Percentiles rank a stretch among this genome's conserved stretches.
phyloP scores from a whole-genome alignment of 495 filamentous ascomycete species.

The Thermochaetoides thermophila region DNA sequence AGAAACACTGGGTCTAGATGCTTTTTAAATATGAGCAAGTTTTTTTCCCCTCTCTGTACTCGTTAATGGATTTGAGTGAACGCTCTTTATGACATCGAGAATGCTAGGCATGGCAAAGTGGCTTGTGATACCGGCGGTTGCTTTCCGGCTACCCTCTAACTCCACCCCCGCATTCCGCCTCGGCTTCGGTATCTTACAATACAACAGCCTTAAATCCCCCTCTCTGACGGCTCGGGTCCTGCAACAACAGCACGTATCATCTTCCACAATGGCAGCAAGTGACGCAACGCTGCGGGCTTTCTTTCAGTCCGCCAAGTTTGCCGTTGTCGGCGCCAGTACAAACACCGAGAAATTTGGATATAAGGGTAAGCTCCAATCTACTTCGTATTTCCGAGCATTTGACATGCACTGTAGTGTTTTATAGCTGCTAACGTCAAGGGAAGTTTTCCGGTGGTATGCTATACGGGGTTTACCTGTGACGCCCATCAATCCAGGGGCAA shows the following conservation, averaged over 20 bases:
- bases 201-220: background rate
- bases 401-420: no score
- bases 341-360: constrained; percentile 82
- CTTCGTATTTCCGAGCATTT: no score
- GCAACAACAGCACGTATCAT: constrained; percentile 4
- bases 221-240: background rate
- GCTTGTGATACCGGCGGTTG: no score
- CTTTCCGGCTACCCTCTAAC: no score
- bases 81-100: no score
- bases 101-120: no score
- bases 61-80: no score
- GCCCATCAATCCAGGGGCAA: constrained; percentile 63
- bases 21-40: no score
- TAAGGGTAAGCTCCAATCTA: constrained; percentile 59
- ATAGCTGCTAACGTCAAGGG: constrained; percentile 10
- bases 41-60: no score
- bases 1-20: no score
- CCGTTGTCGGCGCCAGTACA: constrained; percentile 80
- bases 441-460: constrained; percentile 85
- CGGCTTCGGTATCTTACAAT: no score
- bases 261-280: constrained; percentile 26
- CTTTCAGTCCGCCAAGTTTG: constrained; percentile 70
- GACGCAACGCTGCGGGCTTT: constrained; percentile 57
- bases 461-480: constrained; percentile 58
- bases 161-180: no score